Conservation (phyloP, 257 asterid species). For the Primulina eburnea region DNA sequence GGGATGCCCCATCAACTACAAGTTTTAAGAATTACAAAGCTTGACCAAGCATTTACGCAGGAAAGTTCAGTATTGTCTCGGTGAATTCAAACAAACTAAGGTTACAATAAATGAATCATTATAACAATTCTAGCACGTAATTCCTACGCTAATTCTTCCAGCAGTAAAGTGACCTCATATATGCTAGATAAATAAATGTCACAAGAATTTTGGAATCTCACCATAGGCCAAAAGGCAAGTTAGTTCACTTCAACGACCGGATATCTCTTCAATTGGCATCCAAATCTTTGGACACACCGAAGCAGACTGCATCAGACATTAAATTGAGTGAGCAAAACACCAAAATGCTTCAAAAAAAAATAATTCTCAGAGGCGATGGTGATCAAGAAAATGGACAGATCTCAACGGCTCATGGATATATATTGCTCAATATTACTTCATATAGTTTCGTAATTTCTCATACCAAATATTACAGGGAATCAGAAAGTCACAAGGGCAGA, state of each 20-base stretch:
- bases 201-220: constrained; percentile 18
- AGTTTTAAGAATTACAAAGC: neutral
- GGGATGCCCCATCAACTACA: neutral
- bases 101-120: neutral
- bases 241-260: neutral
- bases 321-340: constrained; percentile 9
- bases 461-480: neutral
- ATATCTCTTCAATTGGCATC: neutral
- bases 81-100: neutral
- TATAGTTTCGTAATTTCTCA: neutral
- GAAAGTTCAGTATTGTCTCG: neutral
- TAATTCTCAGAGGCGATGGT: neutral
- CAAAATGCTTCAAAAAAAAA: neutral
- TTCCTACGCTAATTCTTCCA: neutral
- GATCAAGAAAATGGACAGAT: neutral
- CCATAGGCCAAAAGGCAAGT: constrained; percentile 16
- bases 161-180: neutral
- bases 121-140: neutral
- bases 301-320: constrained; percentile 13
- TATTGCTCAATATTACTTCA: neutral
- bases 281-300: constrained; percentile 6
- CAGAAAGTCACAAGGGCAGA: neutral
- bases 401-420: neutral
- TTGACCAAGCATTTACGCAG: neutral
- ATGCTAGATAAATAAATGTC: neutral